These are phyloP conservation scores for Kwoniella mangroviensis DNA, from an alignment of 768 basidiomycete species.

Conservation along the genomic window DNA sequence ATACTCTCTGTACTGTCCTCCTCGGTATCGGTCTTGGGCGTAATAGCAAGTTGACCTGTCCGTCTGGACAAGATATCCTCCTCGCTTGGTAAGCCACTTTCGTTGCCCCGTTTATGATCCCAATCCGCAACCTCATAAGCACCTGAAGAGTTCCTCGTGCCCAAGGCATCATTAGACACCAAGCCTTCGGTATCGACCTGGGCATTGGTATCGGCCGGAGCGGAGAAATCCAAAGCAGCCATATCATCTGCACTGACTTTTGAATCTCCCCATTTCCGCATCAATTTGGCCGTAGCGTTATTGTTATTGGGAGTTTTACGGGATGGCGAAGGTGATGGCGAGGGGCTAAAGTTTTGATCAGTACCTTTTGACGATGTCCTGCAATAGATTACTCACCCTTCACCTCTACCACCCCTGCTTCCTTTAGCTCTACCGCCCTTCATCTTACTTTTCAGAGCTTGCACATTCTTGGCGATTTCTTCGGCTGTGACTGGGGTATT, in stretches of 20 bases:
- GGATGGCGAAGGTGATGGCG: constrained; percentile 44
- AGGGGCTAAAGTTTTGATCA: constrained; percentile 4
- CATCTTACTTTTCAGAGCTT: constrained; percentile 82
- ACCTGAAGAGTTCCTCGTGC: constrained; percentile 72
- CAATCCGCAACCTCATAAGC: constrained; percentile 80
- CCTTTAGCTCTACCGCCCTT: constrained; percentile 67
- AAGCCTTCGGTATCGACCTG: constrained; percentile 52
- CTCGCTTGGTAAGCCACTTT: constrained; percentile 52
- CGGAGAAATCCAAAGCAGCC: constrained; percentile 81
- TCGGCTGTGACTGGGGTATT: constrained; percentile 64
- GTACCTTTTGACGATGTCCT: not conserved
- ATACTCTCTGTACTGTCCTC: constrained; percentile 46
- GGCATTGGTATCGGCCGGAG: constrained; percentile 63
- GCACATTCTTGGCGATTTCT: constrained; percentile 88
- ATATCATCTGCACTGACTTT: constrained; percentile 81
- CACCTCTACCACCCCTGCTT: constrained; percentile 30
- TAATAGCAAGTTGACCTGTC: constrained; percentile 27
- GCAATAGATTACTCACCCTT: constrained; percentile 26
- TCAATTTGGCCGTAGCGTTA: constrained; percentile 63
- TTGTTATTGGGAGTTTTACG: constrained; percentile 32
- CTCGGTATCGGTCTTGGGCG: constrained; percentile 1
- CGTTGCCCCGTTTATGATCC: constrained; percentile 69
- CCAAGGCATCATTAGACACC: constrained; percentile 63
- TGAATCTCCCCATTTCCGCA: constrained; percentile 91
- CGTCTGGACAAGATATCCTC: constrained; percentile 55